phyloP scores from a whole-genome alignment of 306 rosid species.

The Trichosanthes cucumerina region DNA sequence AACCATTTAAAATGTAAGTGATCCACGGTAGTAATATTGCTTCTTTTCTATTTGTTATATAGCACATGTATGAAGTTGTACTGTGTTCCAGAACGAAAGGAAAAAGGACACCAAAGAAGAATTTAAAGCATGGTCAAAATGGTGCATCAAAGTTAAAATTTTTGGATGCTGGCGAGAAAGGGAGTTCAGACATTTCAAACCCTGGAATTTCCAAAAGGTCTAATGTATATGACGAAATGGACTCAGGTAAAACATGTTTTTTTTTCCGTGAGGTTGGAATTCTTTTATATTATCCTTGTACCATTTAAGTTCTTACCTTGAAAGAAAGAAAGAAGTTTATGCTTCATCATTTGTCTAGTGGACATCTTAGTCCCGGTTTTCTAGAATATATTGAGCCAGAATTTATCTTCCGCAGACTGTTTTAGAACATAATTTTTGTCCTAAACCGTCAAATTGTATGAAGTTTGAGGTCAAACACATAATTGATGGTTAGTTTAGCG shows the following conservation, averaged over 20 bases:
- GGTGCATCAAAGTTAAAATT: slow-evolving; percentile 26
- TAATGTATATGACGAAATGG: slow-evolving; percentile 41
- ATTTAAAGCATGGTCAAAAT: slow-evolving; percentile 28
- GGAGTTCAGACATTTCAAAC: slow-evolving; percentile 47
- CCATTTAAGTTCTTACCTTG: not conserved
- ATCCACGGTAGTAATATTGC: not conserved
- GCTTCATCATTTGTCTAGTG: not conserved
- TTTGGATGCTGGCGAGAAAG: slow-evolving; percentile 44
- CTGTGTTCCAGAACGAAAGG: slow-evolving; percentile 43
- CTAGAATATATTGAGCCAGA: not conserved
- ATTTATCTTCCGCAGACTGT: not conserved
- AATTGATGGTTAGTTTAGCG: not conserved
- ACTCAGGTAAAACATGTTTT: slow-evolving; percentile 47
- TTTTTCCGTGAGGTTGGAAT: not conserved
- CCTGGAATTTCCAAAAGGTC: slow-evolving; percentile 27
- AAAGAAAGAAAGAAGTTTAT: not conserved
- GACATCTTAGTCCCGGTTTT: not conserved
- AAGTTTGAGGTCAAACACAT: not conserved
- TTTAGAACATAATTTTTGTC: not conserved
- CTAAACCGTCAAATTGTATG: not conserved
- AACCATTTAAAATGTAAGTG: slow-evolving; percentile 49
- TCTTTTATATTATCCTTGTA: not conserved
- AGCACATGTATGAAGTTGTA: slow-evolving; percentile 12
- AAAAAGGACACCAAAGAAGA: slow-evolving; percentile 49
- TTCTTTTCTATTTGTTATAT: slow-evolving; percentile 3